phyloP scores from a whole-genome alignment of 116 monocot genomes.

The Dioscorea cayenensis region DNA sequence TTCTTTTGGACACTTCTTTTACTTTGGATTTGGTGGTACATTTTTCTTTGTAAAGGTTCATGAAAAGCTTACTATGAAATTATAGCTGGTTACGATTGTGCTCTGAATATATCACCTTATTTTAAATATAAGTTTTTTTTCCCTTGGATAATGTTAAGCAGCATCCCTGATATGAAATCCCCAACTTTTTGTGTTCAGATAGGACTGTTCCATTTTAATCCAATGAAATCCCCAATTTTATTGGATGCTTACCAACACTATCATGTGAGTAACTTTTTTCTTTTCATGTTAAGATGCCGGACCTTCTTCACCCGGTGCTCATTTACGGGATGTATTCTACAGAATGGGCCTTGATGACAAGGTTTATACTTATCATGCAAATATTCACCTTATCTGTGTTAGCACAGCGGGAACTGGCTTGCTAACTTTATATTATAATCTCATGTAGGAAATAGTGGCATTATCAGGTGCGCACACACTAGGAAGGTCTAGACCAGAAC shows the following conservation, averaged over 20 bases:
- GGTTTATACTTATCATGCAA: constrained; percentile 20
- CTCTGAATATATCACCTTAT: no score
- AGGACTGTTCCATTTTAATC: background rate
- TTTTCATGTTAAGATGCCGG: constrained; percentile 64
- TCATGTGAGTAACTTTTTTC: background rate
- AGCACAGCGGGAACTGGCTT: background rate
- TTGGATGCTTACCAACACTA: background rate
- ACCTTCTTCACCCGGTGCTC: constrained; percentile 83
- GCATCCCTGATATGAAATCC: no score
- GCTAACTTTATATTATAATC: background rate
- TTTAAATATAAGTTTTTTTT: no score
- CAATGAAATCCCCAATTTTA: no score
- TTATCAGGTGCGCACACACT: constrained; percentile 96
- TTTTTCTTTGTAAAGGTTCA: no score
- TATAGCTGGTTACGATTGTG: no score
- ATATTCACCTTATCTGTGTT: background rate
- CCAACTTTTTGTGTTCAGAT: no score
- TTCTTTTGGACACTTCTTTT: no score
- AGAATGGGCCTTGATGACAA: constrained; percentile 93
- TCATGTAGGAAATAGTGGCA: constrained; percentile 83
- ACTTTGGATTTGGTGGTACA: no score
- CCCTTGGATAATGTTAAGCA: no score
- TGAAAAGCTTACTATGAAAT: no score
- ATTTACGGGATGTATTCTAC: constrained; percentile 87
- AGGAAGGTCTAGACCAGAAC: constrained; percentile 87